Evolutionary conservation across 2,329 filamentous ascomycete genomes (phyloP), one percentile per base, ranked within the genome.

Genomic region (Polytolypa hystricis): DNA sequence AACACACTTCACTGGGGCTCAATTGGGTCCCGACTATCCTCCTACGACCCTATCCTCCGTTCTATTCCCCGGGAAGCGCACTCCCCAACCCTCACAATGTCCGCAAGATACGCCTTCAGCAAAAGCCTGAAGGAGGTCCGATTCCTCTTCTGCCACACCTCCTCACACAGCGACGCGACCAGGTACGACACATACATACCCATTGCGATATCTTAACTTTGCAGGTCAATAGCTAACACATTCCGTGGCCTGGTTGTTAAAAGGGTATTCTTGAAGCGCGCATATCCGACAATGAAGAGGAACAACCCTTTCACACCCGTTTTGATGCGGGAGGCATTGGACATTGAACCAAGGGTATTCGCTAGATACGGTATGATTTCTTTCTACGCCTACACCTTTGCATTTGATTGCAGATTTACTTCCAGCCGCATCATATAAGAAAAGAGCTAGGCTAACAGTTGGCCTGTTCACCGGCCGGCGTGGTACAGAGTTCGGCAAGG

Each of bases 261-360:
- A 16, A 37, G 91, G 62, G 79, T 82, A 19, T 98, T 98, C 67
- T 73, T 98, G 48, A 81, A 80, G 47, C 78, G 84, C 59, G 79
- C 86, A 48, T 98, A 98, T 65, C 91, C 91, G 31, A 91, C 84
- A 42, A 96, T 98, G 89, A 98, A 98, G 78, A 93, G 93, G 73
- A 84, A 89, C 73, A 98, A 98, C 70, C 91, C 91, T 39, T 70
- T 83, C 63, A 87, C 75, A 33, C 91, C 91, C 37, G 96, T 98
- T 64, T 71, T 98, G 70, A 79, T 98, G 55, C 84, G 91, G 57
- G 91, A 96, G 70, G 91, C 89, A 36, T 69, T 76, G 50, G 85
- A 84, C 55, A 84, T 84, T 37, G 69, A 82, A 58, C 89, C 91
- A 46, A 81, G 77, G 62, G 77, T 98, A 46, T 96, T 81, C 64